Evolutionary conservation across 2,329 filamentous ascomycete species (phyloP).

Genomic region (Myriosclerotinia scirpicola): DNA sequence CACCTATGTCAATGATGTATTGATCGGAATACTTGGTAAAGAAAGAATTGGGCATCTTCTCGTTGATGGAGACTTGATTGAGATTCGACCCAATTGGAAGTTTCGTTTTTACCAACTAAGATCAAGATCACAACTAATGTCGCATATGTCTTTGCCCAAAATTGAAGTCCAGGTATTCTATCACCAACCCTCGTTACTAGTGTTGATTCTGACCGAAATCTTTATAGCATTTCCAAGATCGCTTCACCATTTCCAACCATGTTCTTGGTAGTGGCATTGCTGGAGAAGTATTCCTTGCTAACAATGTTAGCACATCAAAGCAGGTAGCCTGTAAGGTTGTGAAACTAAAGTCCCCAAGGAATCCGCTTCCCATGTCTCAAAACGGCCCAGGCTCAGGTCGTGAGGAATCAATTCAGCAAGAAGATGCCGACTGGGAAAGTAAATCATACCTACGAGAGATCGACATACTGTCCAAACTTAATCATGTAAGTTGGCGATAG

Average conservation of each 20-base stretch:
- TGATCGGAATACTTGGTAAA: slow-evolving; percentile 46
- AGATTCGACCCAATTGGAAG: slow-evolving; percentile 43
- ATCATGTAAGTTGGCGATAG: slow-evolving; percentile 48
- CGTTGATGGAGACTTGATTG: slow-evolving; percentile 51
- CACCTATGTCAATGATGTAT: slow-evolving; percentile 51
- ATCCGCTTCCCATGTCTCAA: not conserved
- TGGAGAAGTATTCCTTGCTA: slow-evolving; percentile 55
- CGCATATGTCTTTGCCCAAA: slow-evolving; percentile 37
- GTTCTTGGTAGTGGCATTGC: slow-evolving; percentile 55
- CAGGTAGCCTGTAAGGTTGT: slow-evolving; percentile 72
- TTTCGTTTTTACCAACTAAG: slow-evolving; percentile 42
- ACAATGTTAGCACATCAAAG: slow-evolving; percentile 51
- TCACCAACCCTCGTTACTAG: not conserved
- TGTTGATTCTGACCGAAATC: slow-evolving; percentile 12
- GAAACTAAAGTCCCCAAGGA: slow-evolving; percentile 44
- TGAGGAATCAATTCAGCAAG: not conserved
- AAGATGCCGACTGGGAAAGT: slow-evolving; percentile 35
- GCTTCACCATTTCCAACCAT: slow-evolving; percentile 51
- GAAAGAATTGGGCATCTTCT: slow-evolving; percentile 48
- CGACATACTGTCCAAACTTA: slow-evolving; percentile 53
- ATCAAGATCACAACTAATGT: slow-evolving; percentile 11
- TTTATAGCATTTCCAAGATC: slow-evolving; percentile 47
- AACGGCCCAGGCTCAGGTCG: not conserved
- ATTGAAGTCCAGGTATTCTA: slow-evolving; percentile 42
- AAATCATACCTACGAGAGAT: slow-evolving; percentile 50